Evolutionary conservation across 441 rosid species (phyloP).

Genomic region (Omphalea diandra): DNA sequence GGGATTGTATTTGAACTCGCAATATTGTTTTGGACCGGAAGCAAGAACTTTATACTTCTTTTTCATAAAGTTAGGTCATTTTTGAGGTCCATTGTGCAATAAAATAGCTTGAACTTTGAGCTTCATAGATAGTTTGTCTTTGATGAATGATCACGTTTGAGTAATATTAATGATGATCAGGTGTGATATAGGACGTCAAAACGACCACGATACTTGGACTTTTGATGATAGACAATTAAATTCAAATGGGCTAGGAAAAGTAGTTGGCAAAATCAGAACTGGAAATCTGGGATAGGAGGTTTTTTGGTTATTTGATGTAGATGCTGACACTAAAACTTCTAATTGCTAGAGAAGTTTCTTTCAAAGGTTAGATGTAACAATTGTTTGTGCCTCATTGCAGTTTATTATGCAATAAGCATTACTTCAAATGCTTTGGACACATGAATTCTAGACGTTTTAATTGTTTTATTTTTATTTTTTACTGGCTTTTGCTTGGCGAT

Average conservation of each 20-base stretch:
- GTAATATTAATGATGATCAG: not conserved
- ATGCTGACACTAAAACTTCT: not conserved
- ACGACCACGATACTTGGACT: not conserved
- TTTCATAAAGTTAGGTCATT: too few species aligned
- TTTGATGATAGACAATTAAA: not conserved
- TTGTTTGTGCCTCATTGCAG: not conserved
- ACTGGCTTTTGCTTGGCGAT: too few species aligned
- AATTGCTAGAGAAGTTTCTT: not conserved
- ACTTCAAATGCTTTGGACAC: not conserved
- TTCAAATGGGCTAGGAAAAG: not conserved
- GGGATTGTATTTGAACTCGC: constrained; percentile 2
- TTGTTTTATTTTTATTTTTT: too few species aligned
- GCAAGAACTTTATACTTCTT: too few species aligned
- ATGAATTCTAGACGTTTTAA: too few species aligned
- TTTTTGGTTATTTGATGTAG: not conserved
- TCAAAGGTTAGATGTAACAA: not conserved
- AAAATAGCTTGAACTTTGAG: not conserved
- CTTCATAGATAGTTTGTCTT: not conserved
- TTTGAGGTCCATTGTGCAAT: too few species aligned
- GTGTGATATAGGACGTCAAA: constrained; percentile 1
- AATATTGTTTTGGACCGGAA: too few species aligned
- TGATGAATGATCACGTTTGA: not conserved
- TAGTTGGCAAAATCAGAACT: not conserved
- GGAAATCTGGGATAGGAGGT: not conserved
- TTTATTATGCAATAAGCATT: not conserved